A percentile compares a stretch with the other conserved stretches of the same genome.
Evolutionary conservation across 2,329 filamentous ascomycete genomes (phyloP).

Genomic region (Xylogone sp.): DNA sequence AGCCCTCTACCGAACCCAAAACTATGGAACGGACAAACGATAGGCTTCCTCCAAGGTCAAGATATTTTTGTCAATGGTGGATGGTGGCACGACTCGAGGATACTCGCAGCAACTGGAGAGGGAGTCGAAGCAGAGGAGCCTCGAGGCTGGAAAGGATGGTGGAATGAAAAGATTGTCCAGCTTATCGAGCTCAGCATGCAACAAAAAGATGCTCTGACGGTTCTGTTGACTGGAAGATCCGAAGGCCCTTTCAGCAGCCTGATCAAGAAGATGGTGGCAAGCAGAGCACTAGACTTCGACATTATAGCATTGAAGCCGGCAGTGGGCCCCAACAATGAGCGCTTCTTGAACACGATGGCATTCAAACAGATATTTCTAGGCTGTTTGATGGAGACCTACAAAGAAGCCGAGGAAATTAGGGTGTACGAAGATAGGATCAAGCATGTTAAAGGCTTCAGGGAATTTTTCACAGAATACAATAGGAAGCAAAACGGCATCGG

Average conservation of each 20-base stretch:
- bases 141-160: constrained; percentile 87
- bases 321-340: constrained; percentile 74
- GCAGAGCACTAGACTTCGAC: constrained; percentile 81
- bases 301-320: constrained; percentile 84
- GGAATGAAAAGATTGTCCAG: constrained; percentile 87
- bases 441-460: constrained; percentile 76
- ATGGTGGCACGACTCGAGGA: constrained; percentile 94
- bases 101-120: constrained; percentile 81
- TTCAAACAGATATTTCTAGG: constrained; percentile 89
- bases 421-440: constrained; percentile 65
- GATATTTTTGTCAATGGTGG: constrained; percentile 79
- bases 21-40: constrained; percentile 76
- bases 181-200: constrained; percentile 77
- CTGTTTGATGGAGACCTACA: constrained; percentile 82
- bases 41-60: constrained; percentile 71
- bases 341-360: constrained; percentile 76
- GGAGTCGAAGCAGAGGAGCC: constrained; percentile 79
- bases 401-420: constrained; percentile 74
- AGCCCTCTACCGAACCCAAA: constrained; percentile 86
- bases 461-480: constrained; percentile 81
- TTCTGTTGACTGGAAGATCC: constrained; percentile 82
- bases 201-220: constrained; percentile 78
- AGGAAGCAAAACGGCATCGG: constrained; percentile 43
- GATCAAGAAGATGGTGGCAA: constrained; percentile 74
- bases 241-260: constrained; percentile 75